Conservation (phyloP, 2,329 filamentous ascomycete genomes). For the Davidsoniella virescens region DNA sequence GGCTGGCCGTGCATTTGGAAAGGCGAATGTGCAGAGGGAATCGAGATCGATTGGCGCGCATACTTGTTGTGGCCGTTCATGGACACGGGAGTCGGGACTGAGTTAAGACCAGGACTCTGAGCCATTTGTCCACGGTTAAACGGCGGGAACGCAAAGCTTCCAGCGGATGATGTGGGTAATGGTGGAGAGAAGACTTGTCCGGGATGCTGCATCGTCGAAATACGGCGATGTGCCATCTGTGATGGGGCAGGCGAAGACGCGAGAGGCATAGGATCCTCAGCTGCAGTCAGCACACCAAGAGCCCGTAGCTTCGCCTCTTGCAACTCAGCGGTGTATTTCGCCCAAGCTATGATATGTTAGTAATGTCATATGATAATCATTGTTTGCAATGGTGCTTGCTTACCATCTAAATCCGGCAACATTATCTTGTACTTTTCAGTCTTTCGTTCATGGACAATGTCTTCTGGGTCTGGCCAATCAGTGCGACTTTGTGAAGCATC, state of each 20-base stretch:
- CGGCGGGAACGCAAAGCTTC: conserved; percentile 36
- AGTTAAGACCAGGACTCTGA: conserved; percentile 45
- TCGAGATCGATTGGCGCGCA: conserved; percentile 55
- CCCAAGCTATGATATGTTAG: conserved; percentile 32
- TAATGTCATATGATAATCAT: not conserved
- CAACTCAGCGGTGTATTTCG: conserved; percentile 64
- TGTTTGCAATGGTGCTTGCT: conserved; percentile 15
- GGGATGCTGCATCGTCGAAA: conserved; percentile 55
- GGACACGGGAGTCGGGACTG: conserved; percentile 56
- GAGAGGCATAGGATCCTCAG: conserved; percentile 48
- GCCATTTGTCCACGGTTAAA: conserved; percentile 46
- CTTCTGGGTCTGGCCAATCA: conserved; percentile 48
- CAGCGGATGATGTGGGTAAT: conserved; percentile 50
- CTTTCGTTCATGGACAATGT: conserved; percentile 39
- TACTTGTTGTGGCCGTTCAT: conserved; percentile 45
- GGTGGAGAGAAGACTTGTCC: conserved; percentile 71
- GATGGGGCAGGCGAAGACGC: conserved; percentile 8
- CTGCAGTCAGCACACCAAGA: conserved; percentile 68
- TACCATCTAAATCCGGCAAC: conserved; percentile 52
- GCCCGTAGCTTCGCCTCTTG: conserved; percentile 86
- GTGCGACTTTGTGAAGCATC: conserved; percentile 46
- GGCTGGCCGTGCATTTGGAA: conserved; percentile 50
- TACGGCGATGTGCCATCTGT: conserved; percentile 11
- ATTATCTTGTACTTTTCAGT: conserved; percentile 41
- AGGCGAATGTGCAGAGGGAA: conserved; percentile 46